Percentiles rank a stretch among this genome's conserved stretches.
Conservation (phyloP, 2,329 filamentous ascomycete genomes). For the Zasmidium citrigriseum region DNA sequence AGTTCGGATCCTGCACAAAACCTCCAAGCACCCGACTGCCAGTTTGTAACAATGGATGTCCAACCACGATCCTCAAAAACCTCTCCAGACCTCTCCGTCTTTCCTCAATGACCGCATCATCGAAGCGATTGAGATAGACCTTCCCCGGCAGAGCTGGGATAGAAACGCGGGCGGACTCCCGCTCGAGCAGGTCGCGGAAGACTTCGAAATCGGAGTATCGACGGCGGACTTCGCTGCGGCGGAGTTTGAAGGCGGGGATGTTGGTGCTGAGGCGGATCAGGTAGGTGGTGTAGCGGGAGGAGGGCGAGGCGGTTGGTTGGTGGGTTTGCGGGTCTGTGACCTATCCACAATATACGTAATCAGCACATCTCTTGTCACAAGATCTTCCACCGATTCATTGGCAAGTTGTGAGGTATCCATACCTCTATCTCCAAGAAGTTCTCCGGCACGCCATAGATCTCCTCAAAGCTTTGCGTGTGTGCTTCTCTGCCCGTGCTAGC, state of each 20-base stretch:
- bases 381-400: not conserved
- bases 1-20: conserved; percentile 93
- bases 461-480: conserved; percentile 81
- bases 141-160: conserved; percentile 96
- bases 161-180: conserved; percentile 88
- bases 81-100: conserved; percentile 87
- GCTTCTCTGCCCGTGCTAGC: conserved; percentile 31
- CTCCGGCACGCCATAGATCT: conserved; percentile 97
- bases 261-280: conserved; percentile 98
- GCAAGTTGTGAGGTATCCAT: conserved; percentile 26
- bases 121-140: conserved; percentile 97
- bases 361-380: not conserved
- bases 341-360: conserved; percentile 48
- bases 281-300: conserved; percentile 87
- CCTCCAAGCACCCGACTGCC: conserved; percentile 94
- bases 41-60: conserved; percentile 93
- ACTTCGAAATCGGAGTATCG: conserved; percentile 99
- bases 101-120: conserved; percentile 97
- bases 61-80: conserved; percentile 96
- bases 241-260: conserved; percentile 97
- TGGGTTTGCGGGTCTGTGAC: conserved; percentile 92
- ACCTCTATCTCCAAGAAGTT: conserved; percentile 99
- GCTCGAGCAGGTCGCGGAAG: conserved; percentile 96
- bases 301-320: conserved; percentile 67
- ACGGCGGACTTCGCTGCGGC: conserved; percentile 77